Conservation (phyloP, 1,284 basidiomycete species). For the Irpex rosettiformis region DNA sequence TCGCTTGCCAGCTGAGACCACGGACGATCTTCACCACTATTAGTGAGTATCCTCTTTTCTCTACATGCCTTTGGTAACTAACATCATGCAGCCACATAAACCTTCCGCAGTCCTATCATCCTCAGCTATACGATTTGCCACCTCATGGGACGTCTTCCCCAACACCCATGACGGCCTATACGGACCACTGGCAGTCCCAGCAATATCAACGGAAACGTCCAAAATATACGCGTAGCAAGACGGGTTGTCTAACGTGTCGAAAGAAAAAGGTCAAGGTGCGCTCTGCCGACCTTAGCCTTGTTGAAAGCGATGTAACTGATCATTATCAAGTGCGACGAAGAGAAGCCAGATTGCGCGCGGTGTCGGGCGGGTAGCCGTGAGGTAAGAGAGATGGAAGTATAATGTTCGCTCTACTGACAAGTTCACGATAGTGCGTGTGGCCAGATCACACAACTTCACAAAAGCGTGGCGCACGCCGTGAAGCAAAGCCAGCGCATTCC, state of each 20-base stretch:
- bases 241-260: conserved; percentile 80
- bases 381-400: conserved; percentile 36
- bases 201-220: conserved; percentile 68
- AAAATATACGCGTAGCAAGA: conserved; percentile 85
- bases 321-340: conserved; percentile 68
- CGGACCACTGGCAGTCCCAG: conserved; percentile 38
- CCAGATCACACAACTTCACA: conserved; percentile 65
- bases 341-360: conserved; percentile 75
- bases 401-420: conserved; percentile 18
- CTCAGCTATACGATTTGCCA: neutral
- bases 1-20: conserved; percentile 37
- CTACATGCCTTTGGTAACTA: neutral
- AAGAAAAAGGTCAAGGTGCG: conserved; percentile 84
- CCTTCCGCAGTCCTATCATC: neutral
- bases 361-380: conserved; percentile 78
- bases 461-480: conserved; percentile 43
- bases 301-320: no score
- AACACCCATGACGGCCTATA: no score
- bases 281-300: conserved; percentile 8
- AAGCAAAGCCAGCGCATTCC: conserved; percentile 33
- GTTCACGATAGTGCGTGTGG: conserved; percentile 67
- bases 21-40: conserved; percentile 52
- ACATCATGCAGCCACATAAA: neutral
- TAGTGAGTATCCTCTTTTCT: neutral
- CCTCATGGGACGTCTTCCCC: conserved; percentile 30